These are phyloP conservation scores for Phytopythium delawarense DNA, from an alignment of 352 stramenopile species.

Conservation along the genomic window DNA sequence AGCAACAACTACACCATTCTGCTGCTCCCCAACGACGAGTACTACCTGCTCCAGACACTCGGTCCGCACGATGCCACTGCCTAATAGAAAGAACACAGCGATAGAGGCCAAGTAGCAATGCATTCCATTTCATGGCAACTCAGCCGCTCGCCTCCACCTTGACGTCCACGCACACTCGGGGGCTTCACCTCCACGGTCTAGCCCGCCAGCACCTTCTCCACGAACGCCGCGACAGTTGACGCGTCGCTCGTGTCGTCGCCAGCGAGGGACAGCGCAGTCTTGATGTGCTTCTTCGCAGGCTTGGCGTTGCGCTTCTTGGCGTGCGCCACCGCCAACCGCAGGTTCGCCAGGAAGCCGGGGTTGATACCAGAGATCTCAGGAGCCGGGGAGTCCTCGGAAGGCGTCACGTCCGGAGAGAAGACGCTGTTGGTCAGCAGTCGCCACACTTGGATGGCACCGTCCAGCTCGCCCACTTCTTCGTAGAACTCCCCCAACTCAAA, in stretches of 20 bases:
- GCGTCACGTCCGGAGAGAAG: background rate
- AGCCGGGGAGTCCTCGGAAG: background rate
- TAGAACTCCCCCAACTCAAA: conserved; percentile 54
- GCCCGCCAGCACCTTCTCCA: conserved; percentile 55
- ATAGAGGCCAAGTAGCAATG: conserved; percentile 8
- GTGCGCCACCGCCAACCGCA: conserved; percentile 60
- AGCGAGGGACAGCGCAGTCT: conserved; percentile 30
- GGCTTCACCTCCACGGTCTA: conserved; percentile 10
- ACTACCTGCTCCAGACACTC: conserved; percentile 66
- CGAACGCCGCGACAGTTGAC: conserved; percentile 49
- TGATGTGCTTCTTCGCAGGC: conserved; percentile 62
- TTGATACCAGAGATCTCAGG: background rate
- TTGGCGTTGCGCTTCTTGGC: conserved; percentile 61
- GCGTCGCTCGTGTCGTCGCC: conserved; percentile 17
- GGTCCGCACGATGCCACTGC: conserved; percentile 62
- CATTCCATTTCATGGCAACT: background rate
- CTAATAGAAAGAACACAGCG: conserved; percentile 17
- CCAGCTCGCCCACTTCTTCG: conserved; percentile 35
- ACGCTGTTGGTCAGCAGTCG: conserved; percentile 30
- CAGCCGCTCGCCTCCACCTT: background rate
- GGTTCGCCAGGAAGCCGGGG: conserved; percentile 43
- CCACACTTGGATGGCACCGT: conserved; percentile 64
- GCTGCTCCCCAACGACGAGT: conserved; percentile 64
- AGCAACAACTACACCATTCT: conserved; percentile 78
- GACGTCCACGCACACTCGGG: background rate